Percentiles rank a stretch among this genome's conserved stretches.
These are phyloP conservation scores for Globisporangium iwayamae DNA, from an alignment of 352 stramenopile genomes.

Conservation along the genomic window DNA sequence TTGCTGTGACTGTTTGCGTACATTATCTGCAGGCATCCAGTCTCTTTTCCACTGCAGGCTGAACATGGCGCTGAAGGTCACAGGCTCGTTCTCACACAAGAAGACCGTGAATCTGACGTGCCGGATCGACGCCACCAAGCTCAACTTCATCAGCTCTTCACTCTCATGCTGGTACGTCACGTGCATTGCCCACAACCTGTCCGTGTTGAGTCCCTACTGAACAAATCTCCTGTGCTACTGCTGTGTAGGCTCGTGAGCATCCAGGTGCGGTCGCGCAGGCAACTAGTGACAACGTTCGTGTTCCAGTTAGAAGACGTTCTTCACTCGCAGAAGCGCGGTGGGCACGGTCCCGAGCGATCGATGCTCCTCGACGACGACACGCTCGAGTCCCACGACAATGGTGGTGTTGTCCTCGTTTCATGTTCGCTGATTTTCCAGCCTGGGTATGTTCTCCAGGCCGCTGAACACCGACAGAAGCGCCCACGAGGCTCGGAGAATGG, in stretches of 20 bases:
- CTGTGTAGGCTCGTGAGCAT: slow-evolving; percentile 30
- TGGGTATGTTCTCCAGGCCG: neutral
- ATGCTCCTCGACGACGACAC: slow-evolving; percentile 31
- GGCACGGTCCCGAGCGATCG: slow-evolving; percentile 12
- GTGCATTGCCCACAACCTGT: too few relatives aligned
- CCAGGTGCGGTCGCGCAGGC: slow-evolving; percentile 27
- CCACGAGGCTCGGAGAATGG: neutral
- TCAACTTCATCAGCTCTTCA: slow-evolving; percentile 9
- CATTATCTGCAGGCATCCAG: slow-evolving; percentile 3
- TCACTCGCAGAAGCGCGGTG: neutral
- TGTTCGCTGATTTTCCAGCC: slow-evolving; percentile 43
- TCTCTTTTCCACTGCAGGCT: slow-evolving; percentile 15
- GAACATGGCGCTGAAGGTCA: neutral
- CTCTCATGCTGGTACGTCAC: slow-evolving; percentile 16
- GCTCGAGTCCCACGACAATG: slow-evolving; percentile 20
- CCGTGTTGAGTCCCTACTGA: neutral
- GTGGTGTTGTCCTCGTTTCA: slow-evolving; percentile 27
- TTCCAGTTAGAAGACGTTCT: slow-evolving; percentile 28
- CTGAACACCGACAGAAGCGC: neutral
- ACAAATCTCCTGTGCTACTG: neutral
- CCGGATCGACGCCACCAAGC: slow-evolving; percentile 9
- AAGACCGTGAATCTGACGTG: slow-evolving; percentile 15
- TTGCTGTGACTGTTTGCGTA: neutral
- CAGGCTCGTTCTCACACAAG: slow-evolving; percentile 6
- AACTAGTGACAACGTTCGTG: slow-evolving; percentile 29